Evolutionary conservation across 139 green algal genomes (phyloP).

Genomic region (Volvox reticuliferus): DNA sequence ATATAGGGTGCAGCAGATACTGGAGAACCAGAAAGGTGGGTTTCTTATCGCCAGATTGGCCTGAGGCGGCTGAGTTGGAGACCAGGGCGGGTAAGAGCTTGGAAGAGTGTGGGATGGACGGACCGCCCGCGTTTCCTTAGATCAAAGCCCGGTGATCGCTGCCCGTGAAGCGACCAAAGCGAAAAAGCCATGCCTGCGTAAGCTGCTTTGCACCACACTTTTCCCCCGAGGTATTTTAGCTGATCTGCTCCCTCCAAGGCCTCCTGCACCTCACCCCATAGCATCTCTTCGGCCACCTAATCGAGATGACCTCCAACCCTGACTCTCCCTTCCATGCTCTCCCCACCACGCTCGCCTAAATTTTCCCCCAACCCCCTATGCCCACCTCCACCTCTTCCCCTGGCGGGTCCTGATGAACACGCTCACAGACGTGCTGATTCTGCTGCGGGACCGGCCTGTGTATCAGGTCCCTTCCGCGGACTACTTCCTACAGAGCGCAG

Average conservation of each 20-base stretch:
- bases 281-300: neutral
- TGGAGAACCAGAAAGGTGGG: neutral
- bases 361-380: neutral
- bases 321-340: neutral
- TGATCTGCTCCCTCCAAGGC: too few relatives aligned
- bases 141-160: too few relatives aligned
- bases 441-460: neutral
- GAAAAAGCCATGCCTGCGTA: neutral
- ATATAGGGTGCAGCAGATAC: neutral
- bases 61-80: neutral
- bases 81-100: neutral
- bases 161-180: neutral
- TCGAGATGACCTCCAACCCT: neutral
- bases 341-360: neutral
- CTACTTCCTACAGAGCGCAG: neutral
- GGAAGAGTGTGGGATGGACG: neutral
- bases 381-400: too few relatives aligned
- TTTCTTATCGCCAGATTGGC: neutral
- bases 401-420: too few relatives aligned
- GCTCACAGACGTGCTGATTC: slow-evolving; percentile 1
- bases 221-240: too few relatives aligned
- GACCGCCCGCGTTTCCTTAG: too few relatives aligned
- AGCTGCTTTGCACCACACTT: neutral
- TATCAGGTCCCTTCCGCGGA: neutral
- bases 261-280: neutral